These are phyloP conservation scores for Bondarzewia mesenterica DNA, from an alignment of 1,284 basidiomycete species.

Conservation along the genomic window DNA sequence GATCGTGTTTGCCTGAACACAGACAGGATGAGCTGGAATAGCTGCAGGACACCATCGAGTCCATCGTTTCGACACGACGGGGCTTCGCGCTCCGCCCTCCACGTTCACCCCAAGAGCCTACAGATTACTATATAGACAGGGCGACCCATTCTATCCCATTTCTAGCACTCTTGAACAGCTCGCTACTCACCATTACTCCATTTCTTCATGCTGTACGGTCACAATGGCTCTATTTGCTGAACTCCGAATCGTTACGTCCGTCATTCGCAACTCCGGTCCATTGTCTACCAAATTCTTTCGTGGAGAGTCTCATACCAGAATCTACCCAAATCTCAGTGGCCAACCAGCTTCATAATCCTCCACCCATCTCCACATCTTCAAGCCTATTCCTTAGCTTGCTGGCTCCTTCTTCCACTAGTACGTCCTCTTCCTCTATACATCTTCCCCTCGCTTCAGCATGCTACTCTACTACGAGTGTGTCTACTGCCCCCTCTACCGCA, in stretches of 20 bases:
- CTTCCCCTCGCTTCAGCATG: conserved; percentile 22
- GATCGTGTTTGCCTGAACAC: no score
- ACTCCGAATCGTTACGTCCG: conserved; percentile 20
- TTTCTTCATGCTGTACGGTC: not conserved
- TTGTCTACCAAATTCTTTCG: conserved; percentile 8
- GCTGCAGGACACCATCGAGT: no score
- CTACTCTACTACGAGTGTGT: conserved; percentile 19
- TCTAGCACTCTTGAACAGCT: no score
- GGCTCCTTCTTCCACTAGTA: conserved; percentile 42
- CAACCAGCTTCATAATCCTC: conserved; percentile 35
- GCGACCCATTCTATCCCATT: no score
- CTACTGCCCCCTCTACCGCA: conserved; percentile 15
- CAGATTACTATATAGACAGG: no score
- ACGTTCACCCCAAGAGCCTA: no score
- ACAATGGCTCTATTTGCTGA: conserved; percentile 6
- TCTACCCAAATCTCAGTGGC: conserved; percentile 12
- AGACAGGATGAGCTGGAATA: no score
- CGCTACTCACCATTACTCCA: no score
- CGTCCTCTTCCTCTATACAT: conserved; percentile 42
- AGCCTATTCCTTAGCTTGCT: conserved; percentile 48
- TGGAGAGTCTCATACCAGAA: not conserved
- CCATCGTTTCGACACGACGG: no score
- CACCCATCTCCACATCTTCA: conserved; percentile 47
- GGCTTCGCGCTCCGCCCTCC: no score
- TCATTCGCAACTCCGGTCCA: conserved; percentile 8